Conservation (phyloP, 768 basidiomycete genomes). For the Lactarius quietus region DNA sequence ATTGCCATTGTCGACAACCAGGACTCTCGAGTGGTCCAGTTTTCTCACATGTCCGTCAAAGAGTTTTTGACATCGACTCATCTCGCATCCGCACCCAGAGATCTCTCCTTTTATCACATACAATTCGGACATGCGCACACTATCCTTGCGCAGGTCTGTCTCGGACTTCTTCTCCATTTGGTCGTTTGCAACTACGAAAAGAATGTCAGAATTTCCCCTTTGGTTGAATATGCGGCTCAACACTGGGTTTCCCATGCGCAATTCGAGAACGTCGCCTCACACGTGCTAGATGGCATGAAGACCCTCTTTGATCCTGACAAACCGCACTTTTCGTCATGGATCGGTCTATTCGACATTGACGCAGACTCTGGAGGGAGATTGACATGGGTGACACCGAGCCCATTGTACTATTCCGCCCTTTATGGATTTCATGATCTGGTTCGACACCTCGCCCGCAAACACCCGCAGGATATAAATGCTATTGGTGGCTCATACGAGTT, state of each 20-base stretch:
- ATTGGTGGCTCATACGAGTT: background rate
- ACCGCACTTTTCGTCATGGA: background rate
- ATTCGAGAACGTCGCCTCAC: background rate
- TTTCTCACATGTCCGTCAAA: conserved; percentile 12
- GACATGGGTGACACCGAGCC: background rate
- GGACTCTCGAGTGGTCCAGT: conserved; percentile 6
- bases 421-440: conserved; percentile 6
- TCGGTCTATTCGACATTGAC: background rate
- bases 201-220: background rate
- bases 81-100: background rate
- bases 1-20: background rate
- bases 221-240: background rate
- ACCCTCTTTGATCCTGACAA: background rate
- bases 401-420: background rate
- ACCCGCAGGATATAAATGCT: conserved; percentile 7
- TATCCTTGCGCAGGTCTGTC: background rate
- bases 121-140: background rate
- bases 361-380: background rate
- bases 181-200: background rate
- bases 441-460: background rate
- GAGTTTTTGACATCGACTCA: conserved; percentile 8
- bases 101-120: background rate
- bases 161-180: background rate
- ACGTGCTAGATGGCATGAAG: background rate
- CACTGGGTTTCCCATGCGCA: background rate